Base-by-base conservation (phyloP, 257 asterid genomes). In the Euphrasia confusa region DNA sequence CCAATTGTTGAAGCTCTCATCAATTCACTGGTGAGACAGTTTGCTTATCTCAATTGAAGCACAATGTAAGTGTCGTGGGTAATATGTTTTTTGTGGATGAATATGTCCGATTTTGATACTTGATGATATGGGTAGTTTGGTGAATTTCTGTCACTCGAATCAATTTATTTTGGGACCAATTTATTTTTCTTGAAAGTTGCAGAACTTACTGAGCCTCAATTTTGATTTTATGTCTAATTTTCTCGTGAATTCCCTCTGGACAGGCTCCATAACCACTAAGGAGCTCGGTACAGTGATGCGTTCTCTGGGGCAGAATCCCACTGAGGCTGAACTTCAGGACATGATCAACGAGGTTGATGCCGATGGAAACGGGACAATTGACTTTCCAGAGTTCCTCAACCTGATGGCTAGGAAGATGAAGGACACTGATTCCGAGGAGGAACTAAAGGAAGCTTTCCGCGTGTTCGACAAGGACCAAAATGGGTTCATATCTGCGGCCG, bases 351-450 rank as follows among this genome's bases (percentile, higher is more conserved):
- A 87, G 70, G 96, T 87, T 59, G 96, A 87, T 71, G 94, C 87
- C 53, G 96, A 87, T 70, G 94, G 96, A 24, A 87, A 87, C 42
- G 96, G 96, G 47, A 87, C 96, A 28, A 87, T 87, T 27, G 96
- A 87, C 72, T 87, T 87, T 60, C 96, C 94, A 0, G 96, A 87
- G 85, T 87, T 87, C 79, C 96, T 87, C 74, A 87, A 87, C 75
- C 73, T 88, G 79, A 88, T 88, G 96, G 96, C 91, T 33, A 72
- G 90, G 47, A 88, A 84, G 79, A 88, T 84, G 96, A 88, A 84
- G 84, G 96, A 88, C 64, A 85, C 94, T 27, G 96, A 88, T 61
- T 88, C 96, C 27, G 96, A 84, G 81, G 96, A 88, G 75, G 96
- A 88, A 78, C 89, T 88, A 39, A 88, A 81, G 76, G 96, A 88